These are phyloP conservation scores for Ceriops tagal DNA, from an alignment of 345 rosid genomes.

Conservation along the genomic window DNA sequence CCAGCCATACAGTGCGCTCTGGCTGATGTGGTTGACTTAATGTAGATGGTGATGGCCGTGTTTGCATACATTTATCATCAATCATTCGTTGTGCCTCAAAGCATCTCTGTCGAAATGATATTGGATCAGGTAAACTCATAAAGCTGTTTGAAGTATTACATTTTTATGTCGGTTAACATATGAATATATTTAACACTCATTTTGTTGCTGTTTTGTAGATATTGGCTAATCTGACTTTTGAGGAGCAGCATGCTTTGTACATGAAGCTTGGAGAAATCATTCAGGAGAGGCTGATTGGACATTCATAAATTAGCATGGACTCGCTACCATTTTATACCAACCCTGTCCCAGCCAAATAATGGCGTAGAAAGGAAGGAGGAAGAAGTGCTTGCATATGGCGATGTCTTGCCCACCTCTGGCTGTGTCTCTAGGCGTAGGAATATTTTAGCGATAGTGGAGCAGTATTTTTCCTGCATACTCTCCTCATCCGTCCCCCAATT, in stretches of 20 bases:
- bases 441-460: conserved; percentile 2
- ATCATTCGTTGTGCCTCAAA: conserved; percentile 62
- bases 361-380: conserved; percentile 4
- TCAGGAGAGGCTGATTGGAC: conserved; percentile 36
- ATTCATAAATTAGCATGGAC: conserved; percentile 2
- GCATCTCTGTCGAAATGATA: conserved; percentile 60
- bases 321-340: not conserved
- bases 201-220: no score
- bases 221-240: no score
- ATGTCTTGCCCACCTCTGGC: not conserved
- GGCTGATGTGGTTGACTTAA: not conserved
- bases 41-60: conserved; percentile 98
- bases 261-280: conserved; percentile 64
- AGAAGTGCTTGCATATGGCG: conserved; percentile 7
- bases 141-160: not conserved
- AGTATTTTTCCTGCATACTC: not conserved
- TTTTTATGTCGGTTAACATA: not conserved
- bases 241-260: conserved; percentile 51
- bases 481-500: not conserved
- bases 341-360: not conserved
- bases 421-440: not conserved
- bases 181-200: no score
- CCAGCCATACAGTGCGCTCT: not conserved
- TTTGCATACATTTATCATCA: conserved; percentile 94
- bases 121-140: conserved; percentile 61